A percentile compares a stretch with the other conserved stretches of the same genome.
Evolutionary conservation across 2,329 filamentous ascomycete species (phyloP).

Genomic region (Cordyceps cicadae): DNA sequence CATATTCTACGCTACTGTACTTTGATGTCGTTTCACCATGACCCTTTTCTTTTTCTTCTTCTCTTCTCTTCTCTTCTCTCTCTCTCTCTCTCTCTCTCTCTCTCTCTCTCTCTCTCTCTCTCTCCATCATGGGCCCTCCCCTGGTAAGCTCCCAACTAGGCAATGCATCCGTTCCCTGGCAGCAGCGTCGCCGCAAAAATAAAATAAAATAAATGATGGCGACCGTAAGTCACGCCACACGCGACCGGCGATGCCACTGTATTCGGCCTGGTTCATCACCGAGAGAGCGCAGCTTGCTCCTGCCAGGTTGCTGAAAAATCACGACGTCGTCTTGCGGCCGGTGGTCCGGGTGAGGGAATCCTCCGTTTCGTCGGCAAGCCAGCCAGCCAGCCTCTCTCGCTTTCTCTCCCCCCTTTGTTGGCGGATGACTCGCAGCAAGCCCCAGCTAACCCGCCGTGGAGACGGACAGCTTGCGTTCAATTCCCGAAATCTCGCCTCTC

Average conservation of each 20-base stretch:
- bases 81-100: neutral
- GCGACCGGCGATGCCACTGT: neutral
- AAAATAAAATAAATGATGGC: too few species aligned
- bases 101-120: neutral
- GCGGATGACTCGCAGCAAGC: too few species aligned
- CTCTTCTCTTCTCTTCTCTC: neutral
- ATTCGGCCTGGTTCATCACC: neutral
- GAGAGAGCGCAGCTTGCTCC: neutral
- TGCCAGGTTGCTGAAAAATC: too few species aligned
- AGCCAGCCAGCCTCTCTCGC: too few species aligned
- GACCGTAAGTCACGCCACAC: neutral
- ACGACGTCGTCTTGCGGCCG: neutral
- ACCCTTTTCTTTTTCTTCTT: too few species aligned
- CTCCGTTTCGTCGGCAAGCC: too few species aligned
- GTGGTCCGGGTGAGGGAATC: neutral
- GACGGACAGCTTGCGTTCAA: neutral
- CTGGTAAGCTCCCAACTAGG: neutral
- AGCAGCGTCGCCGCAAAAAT: neutral
- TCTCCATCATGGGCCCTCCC: neutral
- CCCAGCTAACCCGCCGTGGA: too few species aligned
- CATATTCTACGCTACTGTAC: conserved; percentile 2
- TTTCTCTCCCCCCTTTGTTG: too few species aligned
- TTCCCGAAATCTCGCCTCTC: neutral
- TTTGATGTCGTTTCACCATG: conserved; percentile 6
- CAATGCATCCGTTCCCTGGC: neutral